Evolutionary conservation across 345 rosid species (phyloP), one percentile per base, ranked within the genome.

Genomic region (Pugionium cornutum): DNA sequence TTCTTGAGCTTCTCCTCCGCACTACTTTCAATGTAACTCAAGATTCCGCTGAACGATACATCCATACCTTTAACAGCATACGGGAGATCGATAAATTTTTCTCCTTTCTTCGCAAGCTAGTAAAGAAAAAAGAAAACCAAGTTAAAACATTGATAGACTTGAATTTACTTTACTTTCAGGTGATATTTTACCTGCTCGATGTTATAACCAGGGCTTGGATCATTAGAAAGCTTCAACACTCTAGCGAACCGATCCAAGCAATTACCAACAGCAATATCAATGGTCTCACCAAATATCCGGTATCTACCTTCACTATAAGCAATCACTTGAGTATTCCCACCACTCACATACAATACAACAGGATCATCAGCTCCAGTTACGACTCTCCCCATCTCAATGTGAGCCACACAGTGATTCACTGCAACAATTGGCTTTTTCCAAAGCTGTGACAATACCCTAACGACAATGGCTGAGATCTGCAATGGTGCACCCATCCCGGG

Each of bases 131-230:
- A 37, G 46, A 30, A n/a, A 61, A 1, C 46, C 10, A 2, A 30
- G 7, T 58, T 45, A 52, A 6, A 36, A 35, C 61, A 59, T n/a
- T 7, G 57, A 53, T 4, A n/a, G 27, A 32, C 9, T 46, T 3
- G 6, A 51, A 32, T 18, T 55, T 0, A 53, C 65, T 9, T 27
- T 27, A 62, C 29, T n/a, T 39, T 50, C 9, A 36, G 3, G 37
- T 29, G 64, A 44, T 18, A 28, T 0, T 6, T 3, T 50, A 88
- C 99, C 96, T 95, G 99, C 75, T 91, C 99, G 8, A 91, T 95
- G 77, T 95, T 95, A 74, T 95, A 91, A 53, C 99, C 97, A 11
- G 99, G 99, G 58, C 94, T 89, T n/a, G 97, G 99, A 80, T 95
- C 97, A 77, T 95, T 95, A 27, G 99, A 91, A 8, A 95, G 82